phyloP scores from a whole-genome alignment of 78 protist species.

The Cavenderia fasciculata region DNA sequence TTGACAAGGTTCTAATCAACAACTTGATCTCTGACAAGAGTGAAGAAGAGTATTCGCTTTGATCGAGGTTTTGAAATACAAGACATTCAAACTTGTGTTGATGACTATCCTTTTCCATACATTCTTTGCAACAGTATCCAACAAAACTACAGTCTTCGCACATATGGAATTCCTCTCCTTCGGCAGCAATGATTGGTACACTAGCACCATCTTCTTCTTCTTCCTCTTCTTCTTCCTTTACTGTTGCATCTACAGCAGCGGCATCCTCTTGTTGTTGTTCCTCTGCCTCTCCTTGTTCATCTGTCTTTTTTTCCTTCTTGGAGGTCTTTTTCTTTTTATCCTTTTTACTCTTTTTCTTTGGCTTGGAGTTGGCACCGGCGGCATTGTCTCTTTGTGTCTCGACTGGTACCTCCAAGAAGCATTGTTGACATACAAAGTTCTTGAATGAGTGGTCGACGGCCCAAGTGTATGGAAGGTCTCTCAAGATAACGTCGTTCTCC shows the following conservation, averaged over 20 bases:
- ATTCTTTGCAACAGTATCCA: constrained; percentile 39
- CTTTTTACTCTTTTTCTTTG: no score
- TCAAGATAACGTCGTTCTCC: constrained; percentile 9
- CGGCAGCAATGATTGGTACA: no score
- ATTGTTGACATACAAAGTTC: constrained; percentile 64
- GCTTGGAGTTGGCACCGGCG: no score
- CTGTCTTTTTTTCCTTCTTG: no score
- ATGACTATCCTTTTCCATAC: constrained; percentile 10
- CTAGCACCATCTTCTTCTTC: no score
- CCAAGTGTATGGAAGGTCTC: constrained; percentile 68
- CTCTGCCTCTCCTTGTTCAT: no score
- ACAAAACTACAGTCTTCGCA: constrained; percentile 44
- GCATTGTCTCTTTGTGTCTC: background rate
- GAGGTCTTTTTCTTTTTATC: no score
- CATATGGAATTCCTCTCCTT: constrained; percentile 28
- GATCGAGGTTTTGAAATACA: constrained; percentile 18
- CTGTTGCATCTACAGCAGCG: no score
- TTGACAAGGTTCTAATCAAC: constrained; percentile 53
- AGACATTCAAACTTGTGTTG: constrained; percentile 65
- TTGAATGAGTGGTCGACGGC: constrained; percentile 43
- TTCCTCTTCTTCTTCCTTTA: no score
- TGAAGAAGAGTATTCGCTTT: constrained; percentile 31
- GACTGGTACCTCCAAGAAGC: constrained; percentile 62
- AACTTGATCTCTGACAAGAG: constrained; percentile 55
- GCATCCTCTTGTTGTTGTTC: background rate